Evolutionary conservation across 257 asterid species (phyloP), one percentile per base, ranked within the genome.

Genomic region (Primulina eburnea): DNA sequence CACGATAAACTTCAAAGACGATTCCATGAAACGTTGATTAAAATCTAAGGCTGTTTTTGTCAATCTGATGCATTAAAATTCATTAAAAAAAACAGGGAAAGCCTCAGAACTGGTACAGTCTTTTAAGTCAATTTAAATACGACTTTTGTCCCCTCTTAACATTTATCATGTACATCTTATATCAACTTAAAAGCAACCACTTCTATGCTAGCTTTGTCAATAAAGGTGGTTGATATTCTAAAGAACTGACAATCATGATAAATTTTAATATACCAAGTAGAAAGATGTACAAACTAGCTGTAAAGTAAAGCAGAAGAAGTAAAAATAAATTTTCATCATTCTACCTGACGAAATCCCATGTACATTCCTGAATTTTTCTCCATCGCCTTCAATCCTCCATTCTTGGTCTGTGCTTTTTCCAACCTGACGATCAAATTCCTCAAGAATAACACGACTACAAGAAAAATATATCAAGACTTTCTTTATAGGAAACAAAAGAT

Each of bases 271-370:
- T 11, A 21, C 50, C 52, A 29, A 43, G 70, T 20, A 70, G 16
- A 38, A 38, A 9, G 16, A 38, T 9, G 50, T 38, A 8, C 50
- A 38, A 9, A 10, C 14, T 4, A 38, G 50, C 40, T 2, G 10
- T 35, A 34, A 24, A 55, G 64, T 40, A 18, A 60, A 70, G 61
- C 64, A 69, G 33, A 20, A 32, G 53, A 38, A 64, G 14, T 8
- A 38, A 9, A 38, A 38, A 38, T 26, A 38, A 62, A 76, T 43
- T 58, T 38, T 26, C 38, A 68, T 64, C 55, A 34, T 30, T 64
- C 7, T 79, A 90, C 98, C 96, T 75, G 96, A 76, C 56, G 95
- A 74, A 67, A 93, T 82, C 72, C 90, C 96, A 67, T 80, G 66
- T 29, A 79, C 78, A 80, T 67, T 70, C 78, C 84, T 79, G 6